These are phyloP conservation scores for Amborella trichopoda DNA, from an alignment of 164 flowering plant genomes.

Conservation along the genomic window DNA sequence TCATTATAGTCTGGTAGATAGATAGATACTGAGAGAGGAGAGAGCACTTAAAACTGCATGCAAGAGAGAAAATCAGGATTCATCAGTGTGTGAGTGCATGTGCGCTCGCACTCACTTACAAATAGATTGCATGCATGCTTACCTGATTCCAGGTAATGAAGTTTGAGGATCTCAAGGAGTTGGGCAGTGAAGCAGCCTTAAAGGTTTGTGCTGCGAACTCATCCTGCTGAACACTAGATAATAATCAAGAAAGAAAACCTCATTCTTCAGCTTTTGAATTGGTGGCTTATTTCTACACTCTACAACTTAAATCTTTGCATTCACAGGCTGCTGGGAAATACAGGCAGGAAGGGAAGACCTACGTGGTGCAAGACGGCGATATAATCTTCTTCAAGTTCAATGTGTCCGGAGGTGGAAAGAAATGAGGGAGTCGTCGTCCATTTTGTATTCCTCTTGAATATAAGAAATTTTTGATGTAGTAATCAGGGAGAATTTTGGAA, in stretches of 20 bases:
- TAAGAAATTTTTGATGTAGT: too few species aligned
- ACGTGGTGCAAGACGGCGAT: slow-evolving; percentile 93
- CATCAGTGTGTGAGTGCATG: too few species aligned
- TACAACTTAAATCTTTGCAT: neutral
- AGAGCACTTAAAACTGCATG: too few species aligned
- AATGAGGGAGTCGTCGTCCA: slow-evolving; percentile 28
- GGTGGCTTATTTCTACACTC: neutral
- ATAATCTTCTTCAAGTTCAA: slow-evolving; percentile 96
- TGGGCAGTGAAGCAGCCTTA: slow-evolving; percentile 79
- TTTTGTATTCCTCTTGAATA: too few species aligned
- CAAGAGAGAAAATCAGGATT: too few species aligned
- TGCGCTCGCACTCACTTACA: too few species aligned
- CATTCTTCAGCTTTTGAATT: neutral
- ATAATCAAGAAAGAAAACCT: neutral
- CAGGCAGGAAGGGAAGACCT: slow-evolving; percentile 89
- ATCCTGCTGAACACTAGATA: neutral
- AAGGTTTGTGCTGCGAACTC: slow-evolving; percentile 49
- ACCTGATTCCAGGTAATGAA: slow-evolving; percentile 98
- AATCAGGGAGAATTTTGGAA: too few species aligned
- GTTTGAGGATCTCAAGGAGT: slow-evolving; percentile 93
- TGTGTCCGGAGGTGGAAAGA: slow-evolving; percentile 95
- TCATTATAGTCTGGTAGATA: too few species aligned
- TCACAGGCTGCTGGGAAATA: slow-evolving; percentile 91
- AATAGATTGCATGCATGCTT: too few species aligned
- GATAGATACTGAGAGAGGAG: too few species aligned